Conservation (phyloP, 2,329 filamentous ascomycete genomes). For the Scedosporium minutisporum region DNA sequence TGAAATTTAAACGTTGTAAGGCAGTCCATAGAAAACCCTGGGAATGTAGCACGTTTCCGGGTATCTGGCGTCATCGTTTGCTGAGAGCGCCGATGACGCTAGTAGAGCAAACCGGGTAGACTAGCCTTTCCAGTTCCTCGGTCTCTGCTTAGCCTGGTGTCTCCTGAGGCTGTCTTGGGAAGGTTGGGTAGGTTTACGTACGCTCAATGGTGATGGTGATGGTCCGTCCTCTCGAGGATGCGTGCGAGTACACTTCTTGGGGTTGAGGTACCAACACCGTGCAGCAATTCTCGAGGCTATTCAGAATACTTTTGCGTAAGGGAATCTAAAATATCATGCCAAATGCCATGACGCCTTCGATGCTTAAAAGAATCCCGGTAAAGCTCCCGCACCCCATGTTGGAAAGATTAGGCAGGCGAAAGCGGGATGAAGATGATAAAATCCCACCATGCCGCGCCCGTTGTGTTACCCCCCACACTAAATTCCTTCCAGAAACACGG, state of each 20-base stretch:
- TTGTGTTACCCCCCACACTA: background rate
- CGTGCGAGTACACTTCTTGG: background rate
- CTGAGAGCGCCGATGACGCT: background rate
- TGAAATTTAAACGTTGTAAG: background rate
- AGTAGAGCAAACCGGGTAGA: background rate
- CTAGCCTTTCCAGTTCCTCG: background rate
- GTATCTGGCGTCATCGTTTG: background rate
- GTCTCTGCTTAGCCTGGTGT: background rate
- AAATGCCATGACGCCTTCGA: background rate
- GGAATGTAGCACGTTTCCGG: background rate
- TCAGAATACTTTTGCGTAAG: background rate
- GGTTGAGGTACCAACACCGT: background rate
- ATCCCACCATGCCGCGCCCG: background rate
- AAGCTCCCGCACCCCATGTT: background rate
- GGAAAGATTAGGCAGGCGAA: background rate
- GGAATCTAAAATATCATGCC: background rate
- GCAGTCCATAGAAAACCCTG: background rate
- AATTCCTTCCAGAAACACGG: background rate
- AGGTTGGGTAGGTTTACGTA: background rate
- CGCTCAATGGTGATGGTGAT: background rate
- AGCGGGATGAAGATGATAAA: background rate
- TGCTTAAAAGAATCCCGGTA: background rate
- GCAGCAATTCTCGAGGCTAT: background rate
- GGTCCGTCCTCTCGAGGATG: background rate
- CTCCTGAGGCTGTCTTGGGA: background rate